Percentiles rank a stretch among this genome's conserved stretches.
phyloP scores from a whole-genome alignment of 176 grass and related monocot genomes.

The Aegilops longissima region DNA sequence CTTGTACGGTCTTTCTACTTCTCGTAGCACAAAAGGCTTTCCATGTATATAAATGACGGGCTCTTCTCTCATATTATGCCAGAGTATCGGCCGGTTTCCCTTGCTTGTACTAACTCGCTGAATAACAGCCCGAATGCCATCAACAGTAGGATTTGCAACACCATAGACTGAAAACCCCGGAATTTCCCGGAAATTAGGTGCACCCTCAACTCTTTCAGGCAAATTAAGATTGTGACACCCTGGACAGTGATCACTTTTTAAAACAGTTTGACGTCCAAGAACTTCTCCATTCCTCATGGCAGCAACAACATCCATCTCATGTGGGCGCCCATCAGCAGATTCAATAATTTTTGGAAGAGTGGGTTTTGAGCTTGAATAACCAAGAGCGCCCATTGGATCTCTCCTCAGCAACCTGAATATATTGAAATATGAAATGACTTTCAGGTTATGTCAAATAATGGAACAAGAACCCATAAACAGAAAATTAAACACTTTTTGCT shows the following conservation, averaged over 20 bases:
- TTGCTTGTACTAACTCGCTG: conserved; percentile 76
- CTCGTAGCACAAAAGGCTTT: conserved; percentile 95
- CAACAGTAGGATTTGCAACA: conserved; percentile 95
- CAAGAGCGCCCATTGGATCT: conserved; percentile 98
- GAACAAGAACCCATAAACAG: conserved; percentile 18
- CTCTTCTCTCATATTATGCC: conserved; percentile 99
- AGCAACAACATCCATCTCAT: conserved; percentile 80
- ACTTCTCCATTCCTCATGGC: conserved; percentile 96
- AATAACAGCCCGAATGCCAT: conserved; percentile 88
- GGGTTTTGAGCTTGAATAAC: conserved; percentile 83
- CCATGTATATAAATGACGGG: conserved; percentile 99
- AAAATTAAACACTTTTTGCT: conserved; percentile 7
- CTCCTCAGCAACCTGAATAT: conserved; percentile 74
- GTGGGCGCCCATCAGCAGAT: conserved; percentile 58
- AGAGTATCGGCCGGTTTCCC: conserved; percentile 76
- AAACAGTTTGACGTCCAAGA: conserved; percentile 91
- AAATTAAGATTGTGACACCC: conserved; percentile 88
- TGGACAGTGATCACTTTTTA: conserved; percentile 98
- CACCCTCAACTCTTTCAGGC: conserved; percentile 90
- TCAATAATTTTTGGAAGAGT: conserved; percentile 59
- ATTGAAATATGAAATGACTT: conserved; percentile 26
- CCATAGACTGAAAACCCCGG: conserved; percentile 91
- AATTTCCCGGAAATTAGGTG: conserved; percentile 97
- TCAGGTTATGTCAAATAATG: conserved; percentile 24
- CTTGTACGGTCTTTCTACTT: conserved; percentile 97